These are phyloP conservation scores for Bassia scoparia DNA, from an alignment of 148 eudicot species.

Conservation along the genomic window DNA sequence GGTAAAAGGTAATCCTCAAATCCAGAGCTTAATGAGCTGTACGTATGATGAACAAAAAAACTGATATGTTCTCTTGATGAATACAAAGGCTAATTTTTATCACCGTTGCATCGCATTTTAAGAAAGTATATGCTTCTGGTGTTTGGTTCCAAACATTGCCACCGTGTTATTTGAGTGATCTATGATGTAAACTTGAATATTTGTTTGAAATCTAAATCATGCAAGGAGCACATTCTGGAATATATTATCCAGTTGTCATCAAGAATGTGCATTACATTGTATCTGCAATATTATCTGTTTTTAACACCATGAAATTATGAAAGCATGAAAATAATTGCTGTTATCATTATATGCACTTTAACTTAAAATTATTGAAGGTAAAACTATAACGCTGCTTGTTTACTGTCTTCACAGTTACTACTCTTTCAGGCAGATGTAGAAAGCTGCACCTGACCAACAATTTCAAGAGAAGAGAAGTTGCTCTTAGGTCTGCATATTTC, in stretches of 20 bases:
- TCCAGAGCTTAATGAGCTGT: no score
- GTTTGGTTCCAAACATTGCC: background rate
- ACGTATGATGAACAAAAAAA: conserved; percentile 11
- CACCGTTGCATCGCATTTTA: background rate
- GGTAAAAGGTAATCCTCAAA: background rate
- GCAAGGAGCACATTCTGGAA: background rate
- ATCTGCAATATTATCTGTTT: background rate
- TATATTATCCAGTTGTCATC: no score
- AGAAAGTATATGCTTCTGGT: background rate
- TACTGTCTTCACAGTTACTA: background rate
- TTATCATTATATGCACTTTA: background rate
- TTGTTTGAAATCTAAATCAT: background rate
- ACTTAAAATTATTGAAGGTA: background rate
- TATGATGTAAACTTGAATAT: background rate
- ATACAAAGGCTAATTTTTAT: background rate
- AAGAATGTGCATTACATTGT: background rate
- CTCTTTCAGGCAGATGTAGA: conserved; percentile 9
- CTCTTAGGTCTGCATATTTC: background rate
- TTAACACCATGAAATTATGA: no score
- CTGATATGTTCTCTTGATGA: background rate
- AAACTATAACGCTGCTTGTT: background rate
- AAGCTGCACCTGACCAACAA: background rate
- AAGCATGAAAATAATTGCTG: no score
- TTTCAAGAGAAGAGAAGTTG: conserved; percentile 9
- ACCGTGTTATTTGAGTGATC: background rate